These are phyloP conservation scores for Xerophyta viscosa DNA, from an alignment of 106 monocot genomes.

Conservation along the genomic window DNA sequence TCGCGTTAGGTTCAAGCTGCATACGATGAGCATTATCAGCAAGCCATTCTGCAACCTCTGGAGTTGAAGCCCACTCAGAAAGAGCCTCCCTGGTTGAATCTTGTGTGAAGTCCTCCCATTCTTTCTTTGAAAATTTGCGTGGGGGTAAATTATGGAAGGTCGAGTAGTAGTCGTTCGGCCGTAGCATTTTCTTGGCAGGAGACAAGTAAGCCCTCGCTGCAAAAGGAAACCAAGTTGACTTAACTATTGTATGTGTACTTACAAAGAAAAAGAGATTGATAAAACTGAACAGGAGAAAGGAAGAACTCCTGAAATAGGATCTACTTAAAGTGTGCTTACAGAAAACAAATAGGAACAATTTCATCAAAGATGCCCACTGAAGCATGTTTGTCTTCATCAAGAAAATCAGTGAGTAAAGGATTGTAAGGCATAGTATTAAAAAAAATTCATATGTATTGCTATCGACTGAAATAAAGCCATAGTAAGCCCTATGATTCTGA, in stretches of 20 bases:
- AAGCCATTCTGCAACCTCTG: conserved; percentile 68
- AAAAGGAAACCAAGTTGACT: neutral
- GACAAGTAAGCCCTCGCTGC: conserved; percentile 21
- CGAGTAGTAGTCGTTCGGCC: conserved; percentile 57
- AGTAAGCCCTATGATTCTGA: too few species aligned
- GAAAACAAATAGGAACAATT: too few species aligned
- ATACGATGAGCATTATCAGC: conserved; percentile 73
- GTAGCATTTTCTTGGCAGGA: neutral
- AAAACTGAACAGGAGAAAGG: too few species aligned
- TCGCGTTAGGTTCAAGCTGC: conserved; percentile 29
- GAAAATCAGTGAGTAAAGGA: too few species aligned
- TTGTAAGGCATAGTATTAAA: too few species aligned
- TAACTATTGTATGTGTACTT: neutral
- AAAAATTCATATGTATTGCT: too few species aligned
- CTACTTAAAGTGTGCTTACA: too few species aligned
- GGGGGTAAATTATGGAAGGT: conserved; percentile 60
- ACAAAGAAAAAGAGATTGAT: too few species aligned
- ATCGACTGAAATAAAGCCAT: too few species aligned
- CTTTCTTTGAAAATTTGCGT: conserved; percentile 56
- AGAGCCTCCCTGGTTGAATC: conserved; percentile 65
- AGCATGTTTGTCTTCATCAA: too few species aligned
- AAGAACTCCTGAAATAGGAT: too few species aligned
- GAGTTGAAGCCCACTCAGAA: conserved; percentile 57
- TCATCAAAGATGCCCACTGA: too few species aligned
- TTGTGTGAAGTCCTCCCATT: conserved; percentile 81